These are phyloP conservation scores for Cercospora sp. DNA, from an alignment of 2,329 filamentous ascomycete species.

Conservation along the genomic window DNA sequence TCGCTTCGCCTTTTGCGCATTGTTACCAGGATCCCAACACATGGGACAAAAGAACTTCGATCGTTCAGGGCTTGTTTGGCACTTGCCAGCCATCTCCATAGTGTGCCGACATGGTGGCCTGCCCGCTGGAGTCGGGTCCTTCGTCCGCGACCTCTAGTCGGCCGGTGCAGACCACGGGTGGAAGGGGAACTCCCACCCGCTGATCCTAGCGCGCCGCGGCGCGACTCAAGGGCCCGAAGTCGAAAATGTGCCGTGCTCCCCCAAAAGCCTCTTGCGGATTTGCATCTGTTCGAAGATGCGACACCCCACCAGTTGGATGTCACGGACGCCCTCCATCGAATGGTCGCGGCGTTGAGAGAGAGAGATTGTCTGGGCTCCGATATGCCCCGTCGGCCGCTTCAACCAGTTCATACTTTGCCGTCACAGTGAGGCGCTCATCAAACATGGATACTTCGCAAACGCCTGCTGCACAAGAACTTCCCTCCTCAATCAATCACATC, in stretches of 20 bases:
- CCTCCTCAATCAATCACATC: neutral
- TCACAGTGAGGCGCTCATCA: neutral
- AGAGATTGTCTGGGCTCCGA: neutral
- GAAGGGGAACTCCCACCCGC: conserved; percentile 15
- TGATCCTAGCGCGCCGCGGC: conserved; percentile 6
- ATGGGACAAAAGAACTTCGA: conserved; percentile 4
- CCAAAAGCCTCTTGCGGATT: neutral
- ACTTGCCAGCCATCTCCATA: conserved; percentile 1
- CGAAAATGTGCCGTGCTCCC: conserved; percentile 15
- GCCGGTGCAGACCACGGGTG: neutral
- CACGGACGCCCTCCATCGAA: neutral
- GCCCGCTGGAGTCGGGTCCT: neutral
- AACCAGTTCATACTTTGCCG: neutral
- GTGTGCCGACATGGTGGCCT: neutral
- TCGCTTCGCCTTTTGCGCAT: neutral
- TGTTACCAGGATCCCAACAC: neutral
- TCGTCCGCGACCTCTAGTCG: neutral
- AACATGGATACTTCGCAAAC: neutral
- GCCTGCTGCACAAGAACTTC: neutral
- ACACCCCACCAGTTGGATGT: conserved; percentile 2
- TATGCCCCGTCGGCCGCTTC: neutral
- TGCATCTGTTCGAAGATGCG: neutral
- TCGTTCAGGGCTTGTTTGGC: neutral
- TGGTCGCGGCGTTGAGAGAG: neutral
- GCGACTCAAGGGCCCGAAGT: conserved; percentile 10